Evolutionary conservation across 2,329 filamentous ascomycete species (phyloP).

Genomic region (Byssoonygena ceratinophila): DNA sequence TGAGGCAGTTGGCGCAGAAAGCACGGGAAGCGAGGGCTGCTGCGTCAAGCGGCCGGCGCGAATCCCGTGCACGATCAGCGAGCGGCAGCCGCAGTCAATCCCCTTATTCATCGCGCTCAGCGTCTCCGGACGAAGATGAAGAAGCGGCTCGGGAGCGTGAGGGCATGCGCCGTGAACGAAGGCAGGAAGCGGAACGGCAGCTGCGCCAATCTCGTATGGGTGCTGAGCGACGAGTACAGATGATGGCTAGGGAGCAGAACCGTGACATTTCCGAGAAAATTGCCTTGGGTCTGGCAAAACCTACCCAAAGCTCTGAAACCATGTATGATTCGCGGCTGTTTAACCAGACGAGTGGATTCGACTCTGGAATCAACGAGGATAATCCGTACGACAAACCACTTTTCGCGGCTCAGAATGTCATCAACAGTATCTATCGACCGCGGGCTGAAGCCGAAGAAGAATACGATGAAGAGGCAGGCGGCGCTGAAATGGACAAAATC

Average conservation of each 20-base stretch:
- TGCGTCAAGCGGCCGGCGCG: conserved; percentile 42
- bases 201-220: conserved; percentile 92
- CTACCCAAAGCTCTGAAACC: conserved; percentile 77
- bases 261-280: conserved; percentile 97
- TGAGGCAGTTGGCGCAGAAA: conserved; percentile 79
- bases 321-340: conserved; percentile 98
- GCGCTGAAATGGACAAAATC: conserved; percentile 76
- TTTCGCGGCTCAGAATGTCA: conserved; percentile 89
- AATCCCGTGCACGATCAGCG: conserved; percentile 34
- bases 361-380: conserved; percentile 90
- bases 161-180: conserved; percentile 63
- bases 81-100: conserved; percentile 40
- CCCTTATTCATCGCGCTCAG: conserved; percentile 36
- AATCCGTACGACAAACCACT: conserved; percentile 95
- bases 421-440: conserved; percentile 86
- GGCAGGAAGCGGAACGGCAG: conserved; percentile 76
- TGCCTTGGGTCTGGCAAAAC: conserved; percentile 85
- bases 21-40: conserved; percentile 68
- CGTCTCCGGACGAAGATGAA: conserved; percentile 50
- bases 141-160: conserved; percentile 66
- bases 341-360: conserved; percentile 85
- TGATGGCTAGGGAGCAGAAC: conserved; percentile 89
- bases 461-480: conserved; percentile 66
- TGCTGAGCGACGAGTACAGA: conserved; percentile 77
- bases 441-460: conserved; percentile 61